Evolutionary conservation across 768 basidiomycete species (phyloP).

Genomic region (Russula sp.): DNA sequence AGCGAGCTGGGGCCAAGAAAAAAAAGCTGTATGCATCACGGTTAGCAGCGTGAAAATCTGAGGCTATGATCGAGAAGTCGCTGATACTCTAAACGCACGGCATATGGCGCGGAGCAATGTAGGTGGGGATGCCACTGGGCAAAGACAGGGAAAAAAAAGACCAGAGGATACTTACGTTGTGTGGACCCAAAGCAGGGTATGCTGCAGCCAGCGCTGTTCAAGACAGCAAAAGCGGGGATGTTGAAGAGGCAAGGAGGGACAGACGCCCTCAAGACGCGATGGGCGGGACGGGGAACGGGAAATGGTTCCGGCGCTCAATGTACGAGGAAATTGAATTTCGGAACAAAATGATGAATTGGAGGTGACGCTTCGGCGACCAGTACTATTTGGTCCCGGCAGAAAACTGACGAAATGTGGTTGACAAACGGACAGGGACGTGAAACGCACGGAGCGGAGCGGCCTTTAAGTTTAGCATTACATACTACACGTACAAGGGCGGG

Average conservation of each 20-base stretch:
- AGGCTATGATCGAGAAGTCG: neutral
- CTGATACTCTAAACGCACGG: neutral
- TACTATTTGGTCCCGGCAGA: conserved; percentile 23
- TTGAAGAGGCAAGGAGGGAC: conserved; percentile 8
- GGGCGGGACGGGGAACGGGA: conserved; percentile 4
- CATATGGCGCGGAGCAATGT: neutral
- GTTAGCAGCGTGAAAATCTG: conserved; percentile 1
- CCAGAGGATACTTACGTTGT: conserved; percentile 11
- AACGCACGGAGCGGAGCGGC: conserved; percentile 21
- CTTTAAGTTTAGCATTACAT: conserved; percentile 12
- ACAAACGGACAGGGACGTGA: conserved; percentile 12
- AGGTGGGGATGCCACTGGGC: neutral
- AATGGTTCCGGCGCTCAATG: conserved; percentile 19
- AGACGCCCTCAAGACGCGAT: conserved; percentile 14
- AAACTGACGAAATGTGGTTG: conserved; percentile 10
- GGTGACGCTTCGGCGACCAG: conserved; percentile 22
- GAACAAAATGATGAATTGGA: conserved; percentile 20
- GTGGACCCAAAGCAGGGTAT: neutral
- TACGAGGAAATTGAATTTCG: conserved; percentile 21
- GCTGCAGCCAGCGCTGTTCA: conserved; percentile 4
- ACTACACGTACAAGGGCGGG: neutral
- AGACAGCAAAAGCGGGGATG: conserved; percentile 6
- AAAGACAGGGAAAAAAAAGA: conserved; percentile 1
- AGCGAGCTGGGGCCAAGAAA: conserved; percentile 1
- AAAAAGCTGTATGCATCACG: neutral